phyloP scores from a whole-genome alignment of 2,329 filamentous ascomycete species.

The Chaetomium sp. region DNA sequence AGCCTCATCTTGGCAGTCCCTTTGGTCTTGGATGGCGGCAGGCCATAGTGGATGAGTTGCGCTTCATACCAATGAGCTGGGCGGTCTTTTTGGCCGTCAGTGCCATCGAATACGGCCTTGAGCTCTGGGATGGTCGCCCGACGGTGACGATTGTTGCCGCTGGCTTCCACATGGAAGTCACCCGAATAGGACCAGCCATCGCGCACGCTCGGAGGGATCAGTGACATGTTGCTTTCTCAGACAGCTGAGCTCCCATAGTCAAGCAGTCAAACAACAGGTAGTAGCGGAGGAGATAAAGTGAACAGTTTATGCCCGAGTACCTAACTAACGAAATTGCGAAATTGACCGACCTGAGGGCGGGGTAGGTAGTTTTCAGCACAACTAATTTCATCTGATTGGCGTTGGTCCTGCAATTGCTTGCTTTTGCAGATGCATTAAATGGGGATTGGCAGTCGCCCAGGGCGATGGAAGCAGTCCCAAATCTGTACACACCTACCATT shows the following conservation, averaged over 20 bases:
- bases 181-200: conserved; percentile 48
- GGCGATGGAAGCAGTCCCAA: neutral
- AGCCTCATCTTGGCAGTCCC: conserved; percentile 60
- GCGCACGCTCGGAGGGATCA: conserved; percentile 37
- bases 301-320: neutral
- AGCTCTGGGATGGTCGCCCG: conserved; percentile 50
- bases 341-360: neutral
- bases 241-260: neutral
- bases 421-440: neutral
- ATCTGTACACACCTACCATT: no score
- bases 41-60: conserved; percentile 64
- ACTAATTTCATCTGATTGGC: conserved; percentile 7
- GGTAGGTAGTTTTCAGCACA: conserved; percentile 2
- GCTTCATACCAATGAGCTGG: conserved; percentile 65
- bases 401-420: neutral
- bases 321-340: no score
- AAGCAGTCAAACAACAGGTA: neutral
- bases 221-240: conserved; percentile 22
- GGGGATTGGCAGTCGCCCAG: neutral
- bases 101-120: conserved; percentile 47
- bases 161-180: conserved; percentile 49
- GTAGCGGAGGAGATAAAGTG: neutral
- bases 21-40: conserved; percentile 59
- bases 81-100: conserved; percentile 48
- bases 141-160: conserved; percentile 48